Evolutionary conservation across 208 protist genomes (phyloP), one percentile per base, ranked within the genome.

Genomic region (Trypanosoma cruzi): DNA sequence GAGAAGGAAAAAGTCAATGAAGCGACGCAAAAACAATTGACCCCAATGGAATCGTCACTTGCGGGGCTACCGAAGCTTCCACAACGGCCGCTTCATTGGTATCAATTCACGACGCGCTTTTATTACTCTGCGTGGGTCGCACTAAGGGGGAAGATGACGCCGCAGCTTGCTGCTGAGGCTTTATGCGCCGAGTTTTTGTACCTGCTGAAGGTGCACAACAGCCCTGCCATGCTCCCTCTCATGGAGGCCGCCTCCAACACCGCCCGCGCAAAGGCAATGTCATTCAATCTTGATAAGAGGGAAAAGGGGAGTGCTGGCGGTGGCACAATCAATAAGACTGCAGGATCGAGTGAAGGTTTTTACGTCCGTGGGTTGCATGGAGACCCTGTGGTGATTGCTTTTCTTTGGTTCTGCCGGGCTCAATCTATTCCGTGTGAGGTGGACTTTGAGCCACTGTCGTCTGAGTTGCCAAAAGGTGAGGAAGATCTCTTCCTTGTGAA

Each of bases 321-420:
- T 52, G 14, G 54, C 37, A 42, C 1, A 42, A 40, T 5, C 20
- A 55, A 20, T 5, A 50, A 52, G 5, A 8, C 26, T 20, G 31
- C 20, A 10, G 8, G 11, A 28, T 22, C 20, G 24, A 49, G 52
- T 58, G 48, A 60, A 10, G 68, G 81, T 20, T 82, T 94, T 36
- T 71, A 79, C 31, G 66, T 94, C 26, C 73, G 77, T 50, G 83
- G 85, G 14, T 68, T 82, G 50, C 73, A 89, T 52, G 75, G 75
- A 26, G 88, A 94, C 52, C 88, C 88, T 11, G 81, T 79, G 0
- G 85, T 84, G 24, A 68, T 92, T 55, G 81, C 86, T 7, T 74
- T 94, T 32, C 64, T 92, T 28, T 94, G 88, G 88, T 56, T 94
- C 34, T 92, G 88, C 54, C 78, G 88, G 10, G 79, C 88, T 11